Conservation (phyloP, 768 basidiomycete genomes). For the Nevesoporus exiguus region DNA sequence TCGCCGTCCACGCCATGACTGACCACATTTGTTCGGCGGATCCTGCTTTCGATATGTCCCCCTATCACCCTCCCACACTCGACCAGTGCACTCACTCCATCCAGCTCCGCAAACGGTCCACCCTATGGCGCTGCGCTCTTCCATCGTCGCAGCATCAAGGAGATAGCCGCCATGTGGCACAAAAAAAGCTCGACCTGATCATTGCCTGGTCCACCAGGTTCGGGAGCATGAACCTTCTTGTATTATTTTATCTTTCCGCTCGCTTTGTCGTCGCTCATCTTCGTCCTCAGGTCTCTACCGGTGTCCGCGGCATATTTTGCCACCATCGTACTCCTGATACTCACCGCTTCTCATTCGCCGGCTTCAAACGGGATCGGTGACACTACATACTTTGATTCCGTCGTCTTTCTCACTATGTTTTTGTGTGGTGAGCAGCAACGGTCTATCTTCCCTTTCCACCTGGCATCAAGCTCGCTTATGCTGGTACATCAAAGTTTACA, state of each 20-base stretch:
- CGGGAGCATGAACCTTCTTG: constrained; percentile 88
- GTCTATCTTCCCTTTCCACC: neutral
- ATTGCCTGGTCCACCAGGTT: constrained; percentile 62
- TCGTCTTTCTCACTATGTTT: constrained; percentile 79
- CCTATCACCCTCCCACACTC: constrained; percentile 52
- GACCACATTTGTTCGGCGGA: constrained; percentile 39
- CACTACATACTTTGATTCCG: constrained; percentile 77
- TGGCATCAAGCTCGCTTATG: constrained; percentile 35
- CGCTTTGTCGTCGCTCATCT: neutral
- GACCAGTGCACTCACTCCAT: constrained; percentile 57
- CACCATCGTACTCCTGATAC: constrained; percentile 63
- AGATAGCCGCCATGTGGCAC: constrained; percentile 57
- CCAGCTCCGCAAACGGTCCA: constrained; percentile 58
- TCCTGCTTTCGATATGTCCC: constrained; percentile 42
- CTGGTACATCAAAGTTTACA: constrained; percentile 60
- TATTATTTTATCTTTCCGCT: constrained; percentile 21
- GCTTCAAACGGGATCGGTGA: constrained; percentile 41
- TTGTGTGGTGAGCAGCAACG: constrained; percentile 49
- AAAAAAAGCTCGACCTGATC: constrained; percentile 49
- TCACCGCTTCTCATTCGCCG: constrained; percentile 46
- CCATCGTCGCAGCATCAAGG: constrained; percentile 52
- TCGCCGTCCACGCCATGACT: constrained; percentile 67
- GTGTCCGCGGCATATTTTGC: constrained; percentile 77
- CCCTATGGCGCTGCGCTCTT: constrained; percentile 59
- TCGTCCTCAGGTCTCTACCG: constrained; percentile 46